phyloP scores from a whole-genome alignment of 345 rosid genomes.

The Cardiospermum halicacabum region DNA sequence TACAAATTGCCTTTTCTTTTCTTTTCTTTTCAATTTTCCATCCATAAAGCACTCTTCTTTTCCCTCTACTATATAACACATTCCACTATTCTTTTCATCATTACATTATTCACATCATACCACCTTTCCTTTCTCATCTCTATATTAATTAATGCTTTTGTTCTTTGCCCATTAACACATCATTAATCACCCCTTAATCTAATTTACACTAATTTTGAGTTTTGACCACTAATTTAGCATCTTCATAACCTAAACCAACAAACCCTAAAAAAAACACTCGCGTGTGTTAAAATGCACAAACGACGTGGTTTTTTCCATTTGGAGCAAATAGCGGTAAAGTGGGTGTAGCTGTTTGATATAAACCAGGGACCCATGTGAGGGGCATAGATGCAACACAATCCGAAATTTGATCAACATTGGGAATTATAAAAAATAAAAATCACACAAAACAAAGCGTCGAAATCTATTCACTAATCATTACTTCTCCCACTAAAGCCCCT shows the following conservation, averaged over 20 bases:
- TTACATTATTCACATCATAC: slow-evolving; percentile 10
- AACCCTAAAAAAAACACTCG: too few species aligned
- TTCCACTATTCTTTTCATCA: slow-evolving; percentile 23
- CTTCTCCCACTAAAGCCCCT: slow-evolving; percentile 42
- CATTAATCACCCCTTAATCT: neutral
- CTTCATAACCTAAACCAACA: too few species aligned
- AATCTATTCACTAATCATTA: slow-evolving; percentile 51
- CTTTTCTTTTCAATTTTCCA: too few species aligned
- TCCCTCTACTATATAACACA: neutral
- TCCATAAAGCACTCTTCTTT: neutral
- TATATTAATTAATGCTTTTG: neutral
- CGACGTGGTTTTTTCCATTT: neutral
- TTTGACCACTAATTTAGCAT: neutral
- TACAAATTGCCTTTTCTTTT: neutral
- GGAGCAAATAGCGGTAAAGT: neutral
- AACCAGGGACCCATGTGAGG: slow-evolving; percentile 34
- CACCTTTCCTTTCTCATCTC: neutral
- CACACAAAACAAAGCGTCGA: slow-evolving; percentile 22
- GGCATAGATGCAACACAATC: slow-evolving; percentile 45
- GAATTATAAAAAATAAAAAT: slow-evolving; percentile 17
- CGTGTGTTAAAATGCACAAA: neutral
- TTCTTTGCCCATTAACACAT: neutral
- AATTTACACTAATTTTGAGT: too few species aligned
- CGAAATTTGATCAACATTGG: slow-evolving; percentile 37
- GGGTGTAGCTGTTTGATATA: slow-evolving; percentile 14